These are phyloP conservation scores for Paratinospora sagittata DNA, from an alignment of 164 flowering plant genomes.

Conservation along the genomic window DNA sequence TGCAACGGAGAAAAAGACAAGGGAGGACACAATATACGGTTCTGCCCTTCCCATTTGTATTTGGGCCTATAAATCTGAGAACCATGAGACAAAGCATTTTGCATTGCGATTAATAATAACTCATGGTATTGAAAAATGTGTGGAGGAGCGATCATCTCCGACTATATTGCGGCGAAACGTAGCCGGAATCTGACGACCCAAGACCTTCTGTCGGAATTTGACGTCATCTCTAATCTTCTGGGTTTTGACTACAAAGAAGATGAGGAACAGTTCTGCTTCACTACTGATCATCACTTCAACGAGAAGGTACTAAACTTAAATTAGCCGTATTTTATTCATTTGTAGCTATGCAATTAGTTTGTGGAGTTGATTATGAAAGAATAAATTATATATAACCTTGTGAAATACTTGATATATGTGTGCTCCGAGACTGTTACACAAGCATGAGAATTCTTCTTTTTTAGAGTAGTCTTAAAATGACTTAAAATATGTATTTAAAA, in stretches of 20 bases:
- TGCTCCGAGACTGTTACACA: too few relatives aligned
- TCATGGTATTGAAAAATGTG: slow-evolving; percentile 46
- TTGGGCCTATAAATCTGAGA: background rate
- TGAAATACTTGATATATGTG: too few relatives aligned
- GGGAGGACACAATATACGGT: background rate
- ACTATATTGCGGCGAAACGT: slow-evolving; percentile 21
- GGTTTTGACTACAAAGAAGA: slow-evolving; percentile 15
- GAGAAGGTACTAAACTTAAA: background rate
- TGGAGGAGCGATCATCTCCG: slow-evolving; percentile 41
- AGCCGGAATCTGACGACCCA: slow-evolving; percentile 35
- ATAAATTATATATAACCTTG: too few relatives aligned
- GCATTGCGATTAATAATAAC: too few relatives aligned
- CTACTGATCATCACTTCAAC: background rate
- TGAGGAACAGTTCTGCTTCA: background rate
- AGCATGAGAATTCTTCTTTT: too few relatives aligned
- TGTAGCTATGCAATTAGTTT: too few relatives aligned
- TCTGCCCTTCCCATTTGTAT: background rate
- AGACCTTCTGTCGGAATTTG: slow-evolving; percentile 53
- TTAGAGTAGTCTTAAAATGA: too few relatives aligned
- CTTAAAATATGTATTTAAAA: too few relatives aligned
- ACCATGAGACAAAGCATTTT: too few relatives aligned
- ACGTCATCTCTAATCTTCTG: slow-evolving; percentile 33
- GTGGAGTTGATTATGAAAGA: too few relatives aligned
- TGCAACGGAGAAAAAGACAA: background rate
- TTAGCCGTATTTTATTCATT: too few relatives aligned